Evolutionary conservation across 2,329 filamentous ascomycete genomes (phyloP), one percentile per base, ranked within the genome.

Genomic region (Talaromyces sp.): DNA sequence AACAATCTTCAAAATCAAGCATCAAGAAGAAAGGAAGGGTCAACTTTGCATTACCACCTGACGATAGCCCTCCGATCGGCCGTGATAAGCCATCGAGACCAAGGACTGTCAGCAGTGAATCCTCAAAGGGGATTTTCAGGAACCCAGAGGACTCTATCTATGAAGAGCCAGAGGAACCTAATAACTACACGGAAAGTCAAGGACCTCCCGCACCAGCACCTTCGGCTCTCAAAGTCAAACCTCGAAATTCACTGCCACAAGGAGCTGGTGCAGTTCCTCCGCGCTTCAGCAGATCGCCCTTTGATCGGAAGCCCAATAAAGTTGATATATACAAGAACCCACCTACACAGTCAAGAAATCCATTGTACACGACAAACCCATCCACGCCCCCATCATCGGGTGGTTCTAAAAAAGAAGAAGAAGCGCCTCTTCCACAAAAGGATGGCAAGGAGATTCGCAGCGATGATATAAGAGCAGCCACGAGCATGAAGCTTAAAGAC

Each of bases 401-500:
- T 24, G n/a, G 9, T 6, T 19, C 19, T 8, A 38, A 38, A 38
- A 13, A 38, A 38, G 59, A 52, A 54, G 57, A 55, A 24, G 71
- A 73, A 58, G 78, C 81, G 21, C 75, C 80, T 7, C 77, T 82
- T 43, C 84, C 83, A 51, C 88, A 81, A 65, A 92, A 89, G 75
- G 86, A 95, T 69, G 91, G 89, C 21, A 82, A 91, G 64, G 93
- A 97, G 74, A 86, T 96, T 64, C 86, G 93, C 66, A 81, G 89
- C 69, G 89, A 96, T 56, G 93, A 98, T 62, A 95, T 98, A 65
- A 86, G 91, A 62, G 86, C 90, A 66, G 93, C 93, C 58, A 98
- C 93, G 8, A 95, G 90, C 77, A 96, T 96, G 85, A 89, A 82
- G 72, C 80, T 95, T 65, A 92, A 87, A 73, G 91, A 96, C 75